phyloP scores from a whole-genome alignment of 2,329 filamentous ascomycete species.

The Colletotrichum camelliae region DNA sequence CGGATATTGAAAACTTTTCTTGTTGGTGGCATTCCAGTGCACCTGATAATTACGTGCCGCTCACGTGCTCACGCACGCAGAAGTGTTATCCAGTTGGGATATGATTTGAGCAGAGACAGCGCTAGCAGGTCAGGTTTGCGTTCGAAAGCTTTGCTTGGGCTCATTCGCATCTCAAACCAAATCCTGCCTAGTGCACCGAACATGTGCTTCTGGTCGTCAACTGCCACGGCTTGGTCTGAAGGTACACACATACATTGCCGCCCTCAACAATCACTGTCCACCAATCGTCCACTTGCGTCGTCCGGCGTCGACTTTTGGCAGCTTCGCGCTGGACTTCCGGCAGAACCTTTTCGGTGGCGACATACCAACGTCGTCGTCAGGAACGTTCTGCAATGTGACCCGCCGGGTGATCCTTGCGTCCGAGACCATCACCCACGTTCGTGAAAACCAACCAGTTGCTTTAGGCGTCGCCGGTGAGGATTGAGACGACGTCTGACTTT shows the following conservation, averaged over 20 bases:
- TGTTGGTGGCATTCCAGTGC: neutral
- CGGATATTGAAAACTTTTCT: neutral
- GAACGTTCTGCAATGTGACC: neutral
- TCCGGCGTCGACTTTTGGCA: neutral
- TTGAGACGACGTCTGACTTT: neutral
- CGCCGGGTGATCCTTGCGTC: neutral
- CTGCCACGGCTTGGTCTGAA: neutral
- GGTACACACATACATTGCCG: neutral
- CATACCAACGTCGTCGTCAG: neutral
- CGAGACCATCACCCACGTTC: neutral
- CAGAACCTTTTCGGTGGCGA: neutral
- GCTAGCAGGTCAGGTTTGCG: neutral
- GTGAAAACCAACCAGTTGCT: neutral
- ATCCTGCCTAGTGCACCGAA: neutral
- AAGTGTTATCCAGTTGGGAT: neutral
- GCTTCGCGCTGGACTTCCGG: neutral
- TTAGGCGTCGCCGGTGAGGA: neutral
- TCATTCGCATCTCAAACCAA: neutral
- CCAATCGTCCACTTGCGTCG: neutral
- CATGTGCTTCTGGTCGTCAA: neutral
- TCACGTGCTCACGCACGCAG: neutral
- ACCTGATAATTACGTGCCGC: neutral
- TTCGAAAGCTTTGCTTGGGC: neutral
- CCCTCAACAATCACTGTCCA: neutral
- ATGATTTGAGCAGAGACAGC: neutral